Evolutionary conservation across 2,329 filamentous ascomycete genomes (phyloP).

Genomic region (Pyricularia grisea): DNA sequence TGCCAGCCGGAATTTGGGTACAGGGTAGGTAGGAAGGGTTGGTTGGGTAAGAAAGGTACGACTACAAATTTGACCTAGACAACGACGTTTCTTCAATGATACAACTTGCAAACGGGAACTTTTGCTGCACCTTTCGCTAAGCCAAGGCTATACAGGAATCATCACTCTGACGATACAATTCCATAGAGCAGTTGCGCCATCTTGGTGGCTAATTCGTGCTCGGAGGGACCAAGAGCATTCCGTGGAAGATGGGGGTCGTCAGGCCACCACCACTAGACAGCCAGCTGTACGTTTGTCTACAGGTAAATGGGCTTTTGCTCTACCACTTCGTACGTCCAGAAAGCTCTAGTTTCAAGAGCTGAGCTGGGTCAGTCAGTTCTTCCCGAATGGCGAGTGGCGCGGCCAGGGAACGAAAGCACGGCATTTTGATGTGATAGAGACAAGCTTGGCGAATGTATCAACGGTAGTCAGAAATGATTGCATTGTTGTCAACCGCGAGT

Average conservation of each 20-base stretch:
- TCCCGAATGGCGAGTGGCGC: neutral
- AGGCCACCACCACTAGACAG: neutral
- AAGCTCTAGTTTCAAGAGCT: neutral
- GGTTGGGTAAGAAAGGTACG: too few species aligned
- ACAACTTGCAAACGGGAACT: neutral
- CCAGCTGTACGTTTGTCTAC: neutral
- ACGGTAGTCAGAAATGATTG: neutral
- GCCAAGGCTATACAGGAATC: neutral
- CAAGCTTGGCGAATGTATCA: neutral
- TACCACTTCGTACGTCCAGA: neutral
- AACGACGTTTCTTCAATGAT: neutral
- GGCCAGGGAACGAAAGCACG: neutral
- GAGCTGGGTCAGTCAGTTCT: neutral
- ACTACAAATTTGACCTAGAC: neutral
- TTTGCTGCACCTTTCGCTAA: neutral
- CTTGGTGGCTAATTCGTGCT: neutral
- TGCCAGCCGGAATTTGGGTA: too few species aligned
- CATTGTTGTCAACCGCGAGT: neutral
- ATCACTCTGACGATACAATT: neutral
- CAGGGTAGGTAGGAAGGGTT: too few species aligned
- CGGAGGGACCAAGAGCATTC: neutral
- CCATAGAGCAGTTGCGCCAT: neutral
- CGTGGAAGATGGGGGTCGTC: neutral
- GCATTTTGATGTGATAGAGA: neutral
- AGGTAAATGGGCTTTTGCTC: neutral